These are phyloP conservation scores for Posidonia australis DNA, from an alignment of 106 monocot genomes.

Conservation along the genomic window DNA sequence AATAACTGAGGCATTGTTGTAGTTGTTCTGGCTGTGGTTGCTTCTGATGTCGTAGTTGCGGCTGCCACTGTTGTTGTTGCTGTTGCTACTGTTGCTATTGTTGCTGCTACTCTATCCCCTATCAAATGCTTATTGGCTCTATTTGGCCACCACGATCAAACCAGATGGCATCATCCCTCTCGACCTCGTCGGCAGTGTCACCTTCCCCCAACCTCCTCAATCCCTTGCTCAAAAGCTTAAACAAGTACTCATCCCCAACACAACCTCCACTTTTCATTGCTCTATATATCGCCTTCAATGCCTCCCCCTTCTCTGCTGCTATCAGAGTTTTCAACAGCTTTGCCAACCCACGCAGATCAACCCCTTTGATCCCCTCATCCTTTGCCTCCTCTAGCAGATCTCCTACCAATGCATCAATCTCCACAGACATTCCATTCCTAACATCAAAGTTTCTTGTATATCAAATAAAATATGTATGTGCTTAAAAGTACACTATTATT, in stretches of 20 bases:
- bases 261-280: conserved; percentile 41
- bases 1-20: too few species aligned
- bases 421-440: conserved; percentile 3
- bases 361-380: conserved; percentile 12
- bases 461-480: too few species aligned
- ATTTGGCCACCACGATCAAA: conserved; percentile 3
- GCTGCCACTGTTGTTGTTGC: too few species aligned
- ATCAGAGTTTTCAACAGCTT: conserved; percentile 46
- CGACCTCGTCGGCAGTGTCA: conserved; percentile 48
- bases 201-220: conserved; percentile 55
- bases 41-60: too few species aligned
- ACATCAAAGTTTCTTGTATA: too few species aligned
- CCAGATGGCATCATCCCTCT: conserved; percentile 52
- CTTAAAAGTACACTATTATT: too few species aligned
- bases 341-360: conserved; percentile 37
- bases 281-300: conserved; percentile 36
- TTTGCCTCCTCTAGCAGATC: conserved; percentile 33
- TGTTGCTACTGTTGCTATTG: too few species aligned
- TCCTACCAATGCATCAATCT: conserved; percentile 23
- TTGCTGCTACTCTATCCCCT: too few species aligned
- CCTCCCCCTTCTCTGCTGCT: conserved; percentile 34
- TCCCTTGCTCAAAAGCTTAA: conserved; percentile 46
- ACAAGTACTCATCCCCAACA: conserved; percentile 56
- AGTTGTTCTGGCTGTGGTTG: too few species aligned
- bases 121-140: background rate